These are phyloP conservation scores for Aspergillus unguis DNA, from an alignment of 2,329 filamentous ascomycete species.

Conservation along the genomic window DNA sequence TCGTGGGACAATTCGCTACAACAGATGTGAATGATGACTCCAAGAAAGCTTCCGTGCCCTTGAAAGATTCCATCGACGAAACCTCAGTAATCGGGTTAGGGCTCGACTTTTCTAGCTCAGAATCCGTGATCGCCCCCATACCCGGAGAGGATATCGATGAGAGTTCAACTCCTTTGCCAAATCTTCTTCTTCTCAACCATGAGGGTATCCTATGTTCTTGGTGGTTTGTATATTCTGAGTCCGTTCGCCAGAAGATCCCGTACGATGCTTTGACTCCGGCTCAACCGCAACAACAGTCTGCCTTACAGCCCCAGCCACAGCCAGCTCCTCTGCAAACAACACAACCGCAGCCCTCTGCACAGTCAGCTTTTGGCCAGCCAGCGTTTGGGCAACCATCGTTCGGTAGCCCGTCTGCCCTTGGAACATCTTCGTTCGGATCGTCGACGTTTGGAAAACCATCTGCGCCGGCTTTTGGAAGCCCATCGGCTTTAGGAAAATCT, in stretches of 20 bases:
- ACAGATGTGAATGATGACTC: conserved; percentile 59
- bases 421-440: conserved; percentile 5
- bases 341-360: conserved; percentile 14
- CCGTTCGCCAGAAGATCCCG: conserved; percentile 68
- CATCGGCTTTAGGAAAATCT: conserved; percentile 25
- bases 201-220: conserved; percentile 81
- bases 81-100: conserved; percentile 75
- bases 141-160: conserved; percentile 73
- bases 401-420: conserved; percentile 26
- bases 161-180: conserved; percentile 76
- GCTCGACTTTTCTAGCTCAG: conserved; percentile 78
- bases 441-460: conserved; percentile 24
- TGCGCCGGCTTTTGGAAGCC: conserved; percentile 25
- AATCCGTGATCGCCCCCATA: conserved; percentile 75
- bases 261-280: conserved; percentile 66
- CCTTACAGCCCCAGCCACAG: conserved; percentile 14
- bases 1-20: conserved; percentile 65
- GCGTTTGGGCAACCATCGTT: conserved; percentile 20
- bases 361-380: conserved; percentile 12
- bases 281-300: conserved; percentile 15
- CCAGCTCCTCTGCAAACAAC: conserved; percentile 2
- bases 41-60: conserved; percentile 76
- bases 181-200: conserved; percentile 79
- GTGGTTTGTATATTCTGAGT: conserved; percentile 91
- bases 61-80: conserved; percentile 63